Conservation (phyloP, 2,329 filamentous ascomycete genomes). For the Penicillium sp. region DNA sequence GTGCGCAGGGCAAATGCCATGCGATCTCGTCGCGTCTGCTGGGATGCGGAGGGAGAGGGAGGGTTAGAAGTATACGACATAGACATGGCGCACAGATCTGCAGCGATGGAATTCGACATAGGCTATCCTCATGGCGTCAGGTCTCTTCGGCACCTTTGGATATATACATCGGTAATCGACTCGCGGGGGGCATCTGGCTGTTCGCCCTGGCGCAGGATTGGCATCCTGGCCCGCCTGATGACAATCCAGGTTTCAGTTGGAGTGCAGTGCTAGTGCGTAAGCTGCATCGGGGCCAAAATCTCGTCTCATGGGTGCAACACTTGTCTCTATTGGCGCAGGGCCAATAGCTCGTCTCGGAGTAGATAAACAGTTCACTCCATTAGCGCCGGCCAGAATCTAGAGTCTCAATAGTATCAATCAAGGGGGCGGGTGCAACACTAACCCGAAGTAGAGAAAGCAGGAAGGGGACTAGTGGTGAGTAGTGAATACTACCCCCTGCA, state of each 20-base stretch:
- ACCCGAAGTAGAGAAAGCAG: neutral
- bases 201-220: neutral
- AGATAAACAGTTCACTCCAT: no score
- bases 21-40: constrained; percentile 2
- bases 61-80: neutral
- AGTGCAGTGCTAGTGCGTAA: neutral
- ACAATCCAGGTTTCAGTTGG: neutral
- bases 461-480: neutral
- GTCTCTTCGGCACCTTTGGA: neutral
- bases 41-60: neutral
- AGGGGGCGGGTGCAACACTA: neutral
- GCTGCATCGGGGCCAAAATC: neutral
- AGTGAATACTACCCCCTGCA: neutral
- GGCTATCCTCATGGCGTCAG: neutral
- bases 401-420: neutral
- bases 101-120: neutral
- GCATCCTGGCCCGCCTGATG: neutral
- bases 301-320: neutral
- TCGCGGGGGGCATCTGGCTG: neutral
- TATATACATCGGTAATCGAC: constrained; percentile 1
- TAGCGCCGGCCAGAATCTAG: no score
- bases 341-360: neutral
- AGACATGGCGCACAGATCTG: neutral
- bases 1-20: neutral
- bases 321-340: neutral